Evolutionary conservation across 768 basidiomycete genomes (phyloP), one percentile per base, ranked within the genome.

Genomic region (Boletus vinaceobasis): DNA sequence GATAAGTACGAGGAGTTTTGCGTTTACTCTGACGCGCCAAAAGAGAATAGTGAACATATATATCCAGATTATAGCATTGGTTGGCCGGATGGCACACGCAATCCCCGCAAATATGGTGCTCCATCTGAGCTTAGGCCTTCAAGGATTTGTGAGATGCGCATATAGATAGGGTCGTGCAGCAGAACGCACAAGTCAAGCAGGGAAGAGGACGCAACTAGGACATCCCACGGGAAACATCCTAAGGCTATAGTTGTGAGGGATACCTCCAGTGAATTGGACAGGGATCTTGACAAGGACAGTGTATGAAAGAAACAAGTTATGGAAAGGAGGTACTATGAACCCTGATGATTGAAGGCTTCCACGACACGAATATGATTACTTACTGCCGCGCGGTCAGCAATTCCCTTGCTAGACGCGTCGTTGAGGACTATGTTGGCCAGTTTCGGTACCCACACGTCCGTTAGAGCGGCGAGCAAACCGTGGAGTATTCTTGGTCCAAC

Each of bases 231-330:
- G 71, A 90, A 98, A 65, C 79, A 79, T 13, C 76, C 74, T 52
- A 96, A 78, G 1, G 94, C 95, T 39, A 88, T 71, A 0, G 85
- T 85, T 0, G 90, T 88, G 40, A 98, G 72, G 0, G 91, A 85
- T 0, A 93, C 93, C 66, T 99, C 97, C 27, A 95, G 73, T 13
- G 93, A 95, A 67, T 98, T 99, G 31, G 93, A 95, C 49, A 98
- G 74, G 1, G 94, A 90, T 35, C 97, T 82, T 4, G 94, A 88
- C 26, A 97, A 75, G 1, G 90, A 81, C 49, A 95, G 77, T 0
- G 82, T 83, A 71, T 98, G 83, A 74, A 98, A 98, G 65, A 96
- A 83, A 5, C 91, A 95, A 1, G 87, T 83, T 48, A 96, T 65
- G 27, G 93, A 91, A 36, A 98, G 68, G 55, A 93, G 77, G 36